phyloP scores from a whole-genome alignment of 2,329 filamentous ascomycete genomes.

The Scedosporium minutisporum region DNA sequence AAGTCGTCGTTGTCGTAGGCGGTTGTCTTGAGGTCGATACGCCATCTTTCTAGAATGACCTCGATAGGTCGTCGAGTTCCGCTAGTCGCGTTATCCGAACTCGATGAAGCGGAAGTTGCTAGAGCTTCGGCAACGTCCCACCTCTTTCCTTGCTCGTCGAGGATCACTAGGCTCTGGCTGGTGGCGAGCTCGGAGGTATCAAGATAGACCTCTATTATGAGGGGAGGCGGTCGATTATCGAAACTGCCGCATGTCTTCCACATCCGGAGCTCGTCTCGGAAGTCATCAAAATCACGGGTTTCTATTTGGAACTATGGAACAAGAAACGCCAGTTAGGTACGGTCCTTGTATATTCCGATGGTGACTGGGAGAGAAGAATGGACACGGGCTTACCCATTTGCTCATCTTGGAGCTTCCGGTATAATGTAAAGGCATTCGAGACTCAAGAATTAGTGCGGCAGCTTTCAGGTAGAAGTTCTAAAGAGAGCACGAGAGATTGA shows the following conservation, averaged over 20 bases:
- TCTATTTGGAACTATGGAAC: constrained; percentile 77
- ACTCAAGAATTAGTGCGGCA: constrained; percentile 72
- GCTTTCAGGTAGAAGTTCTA: constrained; percentile 91
- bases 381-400: constrained; percentile 63
- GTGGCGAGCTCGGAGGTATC: constrained; percentile 70
- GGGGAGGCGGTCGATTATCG: constrained; percentile 66
- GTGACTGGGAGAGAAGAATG: background rate
- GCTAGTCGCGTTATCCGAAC: constrained; percentile 32
- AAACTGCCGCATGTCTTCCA: constrained; percentile 77
- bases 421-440: constrained; percentile 61
- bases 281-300: constrained; percentile 83
- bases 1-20: constrained; percentile 46
- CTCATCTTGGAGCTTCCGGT: constrained; percentile 54
- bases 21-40: constrained; percentile 59
- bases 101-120: constrained; percentile 49
- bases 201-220: constrained; percentile 86
- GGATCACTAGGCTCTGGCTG: constrained; percentile 76
- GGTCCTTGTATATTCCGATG: too few species aligned
- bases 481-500: constrained; percentile 4
- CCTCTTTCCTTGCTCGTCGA: constrained; percentile 82
- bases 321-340: background rate
- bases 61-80: constrained; percentile 48
- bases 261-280: constrained; percentile 66
- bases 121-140: constrained; percentile 87
- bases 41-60: constrained; percentile 86